Evolutionary conservation across 179 eudicot genomes (phyloP), one percentile per base, ranked within the genome.

Genomic region (Spinacia oleracea): DNA sequence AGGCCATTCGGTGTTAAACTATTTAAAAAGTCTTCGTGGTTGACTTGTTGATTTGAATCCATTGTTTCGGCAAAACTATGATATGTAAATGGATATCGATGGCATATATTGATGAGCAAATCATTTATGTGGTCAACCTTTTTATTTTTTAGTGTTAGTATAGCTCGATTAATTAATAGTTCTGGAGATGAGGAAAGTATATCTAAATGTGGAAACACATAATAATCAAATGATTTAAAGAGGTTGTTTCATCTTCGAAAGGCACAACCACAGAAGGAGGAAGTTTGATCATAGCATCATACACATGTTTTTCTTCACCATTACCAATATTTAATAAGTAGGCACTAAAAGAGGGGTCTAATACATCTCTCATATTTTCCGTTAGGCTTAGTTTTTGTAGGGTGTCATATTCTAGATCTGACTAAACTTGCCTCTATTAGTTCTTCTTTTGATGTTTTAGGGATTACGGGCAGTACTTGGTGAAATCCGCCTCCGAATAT

Each of bases 121-220:
- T n/a, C n/a, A n/a, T n/a, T n/a, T n/a, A n/a, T n/a, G n/a, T n/a
- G n/a, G n/a, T 31, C 29, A 12, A 1, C 55, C 1, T 69, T 55
- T 6, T 69, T 55, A 42, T 69, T 69, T 69, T 42, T 43, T 4
- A 29, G 53, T 0, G 79, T 76, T 31, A 46, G 21, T 64, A 76
- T 65, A 16, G 62, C 70, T 63, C 53, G 11, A 48, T 46, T 48
- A 8, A 48, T 46, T 16, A 48, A 50, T 1, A 6, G 23, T 15
- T 72, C 16, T 3, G 5, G 2, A 16, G n/a, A 55, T 16, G 1
- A 40, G 43, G 46, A 43, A 43, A 4, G 31, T 32, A 0, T 29
- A 0, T 31, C 7, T 32, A 18, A 9, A 20, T 51, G 16, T 72
- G 75, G 34, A n/a, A n/a, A n/a, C n/a, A n/a, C n/a, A n/a, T n/a